These are phyloP conservation scores for Fusarium beomiforme DNA, from an alignment of 2,329 filamentous ascomycete genomes.

Conservation along the genomic window DNA sequence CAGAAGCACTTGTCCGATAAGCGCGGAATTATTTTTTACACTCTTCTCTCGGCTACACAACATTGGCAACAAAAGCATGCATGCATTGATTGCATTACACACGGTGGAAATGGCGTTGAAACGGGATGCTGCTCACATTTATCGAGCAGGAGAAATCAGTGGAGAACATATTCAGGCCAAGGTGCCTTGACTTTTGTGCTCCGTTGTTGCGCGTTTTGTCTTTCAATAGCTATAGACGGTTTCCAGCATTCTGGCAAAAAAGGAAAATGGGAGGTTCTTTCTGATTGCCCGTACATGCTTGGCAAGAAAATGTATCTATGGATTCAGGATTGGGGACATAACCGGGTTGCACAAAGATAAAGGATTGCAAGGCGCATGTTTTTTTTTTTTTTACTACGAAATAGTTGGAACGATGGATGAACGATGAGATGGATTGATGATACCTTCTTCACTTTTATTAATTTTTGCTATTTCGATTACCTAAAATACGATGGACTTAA, in stretches of 20 bases:
- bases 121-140: slow-evolving; percentile 6
- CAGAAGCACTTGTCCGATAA: background rate
- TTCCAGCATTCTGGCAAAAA: slow-evolving; percentile 17
- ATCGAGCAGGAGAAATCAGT: background rate
- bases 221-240: slow-evolving; percentile 30
- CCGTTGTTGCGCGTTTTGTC: background rate
- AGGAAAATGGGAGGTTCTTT: background rate
- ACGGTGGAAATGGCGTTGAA: slow-evolving; percentile 34
- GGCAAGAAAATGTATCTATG: slow-evolving; percentile 5
- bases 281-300: background rate
- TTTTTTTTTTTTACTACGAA: slow-evolving; percentile 18
- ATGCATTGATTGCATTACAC: slow-evolving; percentile 30
- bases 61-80: slow-evolving; percentile 29
- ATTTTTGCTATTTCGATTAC: slow-evolving; percentile 17
- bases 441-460: slow-evolving; percentile 24
- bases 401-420: slow-evolving; percentile 27
- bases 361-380: background rate
- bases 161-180: slow-evolving; percentile 3
- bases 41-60: slow-evolving; percentile 3
- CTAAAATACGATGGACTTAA: background rate
- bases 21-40: slow-evolving; percentile 3
- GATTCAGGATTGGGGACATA: slow-evolving; percentile 6
- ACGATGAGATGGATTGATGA: slow-evolving; percentile 31
- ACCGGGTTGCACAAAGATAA: background rate
- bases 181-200: background rate